Percentiles rank a stretch among this genome's conserved stretches.
Evolutionary conservation across 1,284 basidiomycete species (phyloP).

Genomic region (Serendipita sp.): DNA sequence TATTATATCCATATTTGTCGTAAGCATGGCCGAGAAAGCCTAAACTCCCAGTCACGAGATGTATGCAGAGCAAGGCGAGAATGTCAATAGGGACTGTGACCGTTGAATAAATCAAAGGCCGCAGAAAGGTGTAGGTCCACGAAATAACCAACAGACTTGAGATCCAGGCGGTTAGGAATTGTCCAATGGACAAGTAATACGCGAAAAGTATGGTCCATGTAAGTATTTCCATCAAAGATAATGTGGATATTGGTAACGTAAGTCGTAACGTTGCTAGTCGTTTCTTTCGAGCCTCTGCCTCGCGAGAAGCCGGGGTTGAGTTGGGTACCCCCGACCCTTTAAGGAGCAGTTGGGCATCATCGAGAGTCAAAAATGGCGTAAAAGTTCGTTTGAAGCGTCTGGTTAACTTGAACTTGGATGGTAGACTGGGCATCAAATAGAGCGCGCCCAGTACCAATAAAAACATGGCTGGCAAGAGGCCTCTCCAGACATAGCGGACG

Average conservation of each 20-base stretch:
- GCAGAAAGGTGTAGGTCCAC: background rate
- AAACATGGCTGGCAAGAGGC: background rate
- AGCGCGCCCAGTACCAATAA: background rate
- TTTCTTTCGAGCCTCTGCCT: background rate
- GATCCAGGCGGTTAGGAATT: background rate
- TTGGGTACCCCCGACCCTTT: background rate
- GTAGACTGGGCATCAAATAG: background rate
- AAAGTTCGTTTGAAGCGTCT: background rate
- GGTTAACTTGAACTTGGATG: background rate
- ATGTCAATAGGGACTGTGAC: background rate
- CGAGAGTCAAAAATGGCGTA: constrained; percentile 7
- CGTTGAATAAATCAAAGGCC: background rate
- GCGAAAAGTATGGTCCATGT: background rate
- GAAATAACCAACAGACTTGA: background rate
- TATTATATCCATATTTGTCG: background rate
- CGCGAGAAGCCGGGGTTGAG: background rate
- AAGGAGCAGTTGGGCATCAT: constrained; percentile 5
- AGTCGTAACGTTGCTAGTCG: background rate
- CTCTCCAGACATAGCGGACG: constrained; percentile 1
- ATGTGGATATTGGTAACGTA: constrained; percentile 1
- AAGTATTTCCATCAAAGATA: background rate
- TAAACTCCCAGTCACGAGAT: background rate
- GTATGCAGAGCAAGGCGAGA: background rate
- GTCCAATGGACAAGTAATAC: background rate
- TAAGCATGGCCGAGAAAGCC: background rate